Evolutionary conservation across 108 stramenopile species (phyloP).

Genomic region (Fragilariopsis cylindrus): DNA sequence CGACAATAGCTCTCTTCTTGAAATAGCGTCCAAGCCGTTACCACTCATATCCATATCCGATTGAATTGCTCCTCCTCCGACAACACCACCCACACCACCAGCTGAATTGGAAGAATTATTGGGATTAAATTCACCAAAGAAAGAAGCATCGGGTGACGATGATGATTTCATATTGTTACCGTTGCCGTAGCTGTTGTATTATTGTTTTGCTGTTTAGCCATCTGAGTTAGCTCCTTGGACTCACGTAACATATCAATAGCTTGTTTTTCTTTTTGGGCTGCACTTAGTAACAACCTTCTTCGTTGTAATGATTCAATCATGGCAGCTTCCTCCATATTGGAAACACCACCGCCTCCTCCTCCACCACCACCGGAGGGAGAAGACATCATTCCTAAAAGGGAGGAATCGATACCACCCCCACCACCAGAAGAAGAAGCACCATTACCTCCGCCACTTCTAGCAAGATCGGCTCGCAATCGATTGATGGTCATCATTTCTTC

Average conservation of each 20-base stretch:
- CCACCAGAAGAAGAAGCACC: too few relatives aligned
- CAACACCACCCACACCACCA: not conserved
- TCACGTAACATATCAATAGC: not conserved
- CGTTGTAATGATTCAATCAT: conserved; percentile 1
- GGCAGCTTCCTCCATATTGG: conserved; percentile 1
- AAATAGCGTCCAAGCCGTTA: not conserved
- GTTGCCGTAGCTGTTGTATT: not conserved
- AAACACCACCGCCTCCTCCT: not conserved
- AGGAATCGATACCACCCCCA: not conserved
- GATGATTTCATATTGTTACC: not conserved
- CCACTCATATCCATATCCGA: conserved; percentile 1
- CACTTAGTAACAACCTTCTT: not conserved
- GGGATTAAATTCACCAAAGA: not conserved
- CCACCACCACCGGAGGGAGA: not conserved
- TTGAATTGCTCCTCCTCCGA: not conserved
- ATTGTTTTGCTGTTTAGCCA: not conserved
- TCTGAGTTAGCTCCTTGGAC: not conserved
- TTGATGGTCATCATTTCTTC: conserved; percentile 3
- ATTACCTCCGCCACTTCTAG: not conserved
- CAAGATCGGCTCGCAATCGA: not conserved
- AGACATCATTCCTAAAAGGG: not conserved
- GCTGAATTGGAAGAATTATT: not conserved
- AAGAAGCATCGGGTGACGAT: not conserved
- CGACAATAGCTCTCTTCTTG: not conserved
- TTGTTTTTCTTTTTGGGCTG: not conserved